These are phyloP conservation scores for Oropetium thomaeum DNA, from an alignment of 176 grass and related monocot species.

Conservation along the genomic window DNA sequence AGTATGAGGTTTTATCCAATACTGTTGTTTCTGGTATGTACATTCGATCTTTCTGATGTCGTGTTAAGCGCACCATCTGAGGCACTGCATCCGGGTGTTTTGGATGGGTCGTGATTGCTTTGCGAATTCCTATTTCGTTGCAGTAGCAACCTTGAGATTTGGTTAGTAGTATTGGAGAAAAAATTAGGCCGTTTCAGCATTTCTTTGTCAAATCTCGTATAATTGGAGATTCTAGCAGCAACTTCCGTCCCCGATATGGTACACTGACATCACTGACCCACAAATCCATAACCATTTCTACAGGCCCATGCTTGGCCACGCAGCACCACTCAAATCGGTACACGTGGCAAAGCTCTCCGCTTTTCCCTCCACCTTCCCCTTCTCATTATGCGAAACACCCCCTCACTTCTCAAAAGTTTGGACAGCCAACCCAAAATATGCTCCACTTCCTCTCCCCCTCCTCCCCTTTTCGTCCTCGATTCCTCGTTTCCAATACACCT, in stretches of 20 bases:
- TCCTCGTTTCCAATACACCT: conserved; percentile 25
- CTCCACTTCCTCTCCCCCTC: conserved; percentile 23
- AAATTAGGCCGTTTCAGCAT: not conserved
- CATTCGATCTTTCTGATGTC: not conserved
- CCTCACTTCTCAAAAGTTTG: conserved; percentile 28
- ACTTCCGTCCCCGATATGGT: not conserved
- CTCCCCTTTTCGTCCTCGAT: conserved; percentile 33
- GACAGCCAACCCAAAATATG: conserved; percentile 41
- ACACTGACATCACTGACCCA: not conserved
- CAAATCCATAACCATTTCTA: not conserved
- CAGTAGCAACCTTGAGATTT: too few relatives aligned
- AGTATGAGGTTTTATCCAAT: not conserved
- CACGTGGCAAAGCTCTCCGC: conserved; percentile 44
- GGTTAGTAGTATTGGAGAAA: too few relatives aligned
- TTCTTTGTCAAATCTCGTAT: not conserved
- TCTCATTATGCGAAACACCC: not conserved
- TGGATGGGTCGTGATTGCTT: not conserved
- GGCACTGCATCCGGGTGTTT: not conserved
- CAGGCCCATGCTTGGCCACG: conserved; percentile 29
- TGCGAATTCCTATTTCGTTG: not conserved
- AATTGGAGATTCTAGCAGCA: not conserved
- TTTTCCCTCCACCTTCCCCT: conserved; percentile 50
- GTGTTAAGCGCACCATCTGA: not conserved
- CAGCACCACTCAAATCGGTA: not conserved
- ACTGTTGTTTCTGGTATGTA: not conserved